A percentile compares a stretch with the other conserved stretches of the same genome.
phyloP scores from a whole-genome alignment of 352 stramenopile genomes.

The Phytophthora rubi region DNA sequence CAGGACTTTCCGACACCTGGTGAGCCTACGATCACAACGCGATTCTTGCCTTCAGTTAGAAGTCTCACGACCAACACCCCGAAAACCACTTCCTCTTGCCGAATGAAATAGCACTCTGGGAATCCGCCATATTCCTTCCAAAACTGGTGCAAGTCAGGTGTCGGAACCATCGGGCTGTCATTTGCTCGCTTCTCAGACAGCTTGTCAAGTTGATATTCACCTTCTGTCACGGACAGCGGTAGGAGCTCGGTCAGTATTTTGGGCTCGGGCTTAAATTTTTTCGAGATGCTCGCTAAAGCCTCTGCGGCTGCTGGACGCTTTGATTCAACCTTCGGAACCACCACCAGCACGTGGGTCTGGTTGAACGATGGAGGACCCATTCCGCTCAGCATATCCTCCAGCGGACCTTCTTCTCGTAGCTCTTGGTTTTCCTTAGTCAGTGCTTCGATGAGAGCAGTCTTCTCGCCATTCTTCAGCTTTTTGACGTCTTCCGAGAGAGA shows the following conservation, averaged over 20 bases:
- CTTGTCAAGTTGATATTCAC: background rate
- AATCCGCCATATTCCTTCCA: conserved; percentile 18
- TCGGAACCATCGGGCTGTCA: background rate
- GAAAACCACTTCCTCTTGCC: conserved; percentile 16
- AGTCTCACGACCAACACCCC: conserved; percentile 17
- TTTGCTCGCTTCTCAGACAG: background rate
- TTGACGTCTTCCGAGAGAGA: background rate
- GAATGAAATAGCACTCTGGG: conserved; percentile 12
- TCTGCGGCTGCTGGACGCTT: background rate
- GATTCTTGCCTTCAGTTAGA: background rate
- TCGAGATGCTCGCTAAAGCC: no score
- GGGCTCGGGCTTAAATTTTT: background rate
- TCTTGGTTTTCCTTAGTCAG: background rate
- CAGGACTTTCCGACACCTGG: conserved; percentile 31
- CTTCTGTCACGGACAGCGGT: background rate
- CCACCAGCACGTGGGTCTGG: background rate
- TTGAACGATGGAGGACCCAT: background rate
- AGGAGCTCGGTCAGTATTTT: background rate
- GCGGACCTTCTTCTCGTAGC: background rate
- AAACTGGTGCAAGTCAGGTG: conserved; percentile 20
- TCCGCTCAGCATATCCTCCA: background rate
- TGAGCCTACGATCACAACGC: conserved; percentile 30
- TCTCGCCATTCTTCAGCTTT: conserved; percentile 9
- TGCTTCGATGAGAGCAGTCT: background rate
- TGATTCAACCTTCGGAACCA: background rate